These are phyloP conservation scores for Flaveria brownii DNA, from an alignment of 129 eudicot genomes.

Conservation along the genomic window DNA sequence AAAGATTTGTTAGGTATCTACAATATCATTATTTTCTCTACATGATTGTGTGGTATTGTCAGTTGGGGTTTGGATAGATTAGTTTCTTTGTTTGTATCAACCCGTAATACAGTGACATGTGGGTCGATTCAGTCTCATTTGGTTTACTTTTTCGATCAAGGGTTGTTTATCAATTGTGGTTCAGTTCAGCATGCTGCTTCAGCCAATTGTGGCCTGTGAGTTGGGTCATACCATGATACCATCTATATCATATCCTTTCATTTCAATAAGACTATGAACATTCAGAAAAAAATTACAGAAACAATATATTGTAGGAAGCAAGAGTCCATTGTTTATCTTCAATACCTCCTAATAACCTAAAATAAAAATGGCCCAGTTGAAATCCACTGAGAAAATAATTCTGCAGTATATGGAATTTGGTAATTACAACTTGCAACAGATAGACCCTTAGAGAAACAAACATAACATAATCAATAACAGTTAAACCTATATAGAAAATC, in stretches of 20 bases:
- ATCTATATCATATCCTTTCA: background rate
- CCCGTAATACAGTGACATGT: background rate
- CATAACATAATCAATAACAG: background rate
- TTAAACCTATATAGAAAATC: background rate
- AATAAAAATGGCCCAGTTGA: background rate
- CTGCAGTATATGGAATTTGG: too few species aligned
- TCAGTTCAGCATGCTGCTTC: background rate
- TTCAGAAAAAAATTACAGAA: background rate
- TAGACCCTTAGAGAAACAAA: background rate
- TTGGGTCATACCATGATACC: background rate
- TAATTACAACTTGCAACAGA: background rate
- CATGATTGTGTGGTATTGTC: background rate
- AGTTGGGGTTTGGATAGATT: background rate
- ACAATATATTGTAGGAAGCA: background rate
- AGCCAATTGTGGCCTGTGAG: background rate
- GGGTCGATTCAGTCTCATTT: background rate
- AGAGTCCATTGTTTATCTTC: background rate
- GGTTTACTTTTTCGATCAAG: slow-evolving; percentile 1
- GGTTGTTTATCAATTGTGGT: background rate
- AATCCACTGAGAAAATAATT: background rate
- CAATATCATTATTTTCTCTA: background rate
- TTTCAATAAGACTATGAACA: background rate
- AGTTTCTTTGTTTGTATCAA: background rate
- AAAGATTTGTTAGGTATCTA: background rate
- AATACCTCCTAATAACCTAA: background rate